phyloP scores from a whole-genome alignment of 176 grass and related monocot species.

The Echinochloa phyllopogon region DNA sequence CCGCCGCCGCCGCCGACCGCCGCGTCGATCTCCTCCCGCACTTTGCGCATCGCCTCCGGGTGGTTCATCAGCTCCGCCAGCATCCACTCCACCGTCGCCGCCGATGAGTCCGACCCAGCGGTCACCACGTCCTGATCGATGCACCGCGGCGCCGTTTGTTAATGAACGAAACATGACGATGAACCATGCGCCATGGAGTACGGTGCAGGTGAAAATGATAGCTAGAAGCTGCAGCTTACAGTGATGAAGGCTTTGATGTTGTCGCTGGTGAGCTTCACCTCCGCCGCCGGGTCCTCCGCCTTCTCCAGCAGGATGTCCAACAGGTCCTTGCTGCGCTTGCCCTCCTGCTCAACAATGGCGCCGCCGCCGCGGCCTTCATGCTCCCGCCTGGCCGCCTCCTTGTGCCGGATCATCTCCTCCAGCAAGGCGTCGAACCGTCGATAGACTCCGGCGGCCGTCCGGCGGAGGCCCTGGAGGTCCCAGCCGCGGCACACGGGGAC shows the following conservation, averaged over 20 bases:
- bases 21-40: constrained; percentile 58
- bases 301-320: constrained; percentile 73
- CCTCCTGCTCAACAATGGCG: neutral
- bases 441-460: constrained; percentile 47
- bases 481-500: constrained; percentile 58
- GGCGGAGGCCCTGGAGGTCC: constrained; percentile 74
- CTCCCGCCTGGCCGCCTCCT: constrained; percentile 42
- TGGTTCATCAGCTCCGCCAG: constrained; percentile 77
- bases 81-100: constrained; percentile 73
- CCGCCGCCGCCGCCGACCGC: constrained; percentile 47
- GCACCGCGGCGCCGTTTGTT: neutral
- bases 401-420: constrained; percentile 63
- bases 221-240: too few species aligned
- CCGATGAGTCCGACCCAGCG: constrained; percentile 57
- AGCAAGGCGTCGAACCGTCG: constrained; percentile 61
- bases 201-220: neutral
- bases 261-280: constrained; percentile 67
- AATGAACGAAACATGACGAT: neutral
- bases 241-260: constrained; percentile 85
- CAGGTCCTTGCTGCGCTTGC: constrained; percentile 53
- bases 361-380: neutral
- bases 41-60: constrained; percentile 51
- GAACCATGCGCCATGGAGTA: neutral
- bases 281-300: constrained; percentile 47
- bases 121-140: constrained; percentile 59